These are phyloP conservation scores for Echinosphaeria canescens DNA, from an alignment of 2,329 filamentous ascomycete genomes.

Conservation along the genomic window DNA sequence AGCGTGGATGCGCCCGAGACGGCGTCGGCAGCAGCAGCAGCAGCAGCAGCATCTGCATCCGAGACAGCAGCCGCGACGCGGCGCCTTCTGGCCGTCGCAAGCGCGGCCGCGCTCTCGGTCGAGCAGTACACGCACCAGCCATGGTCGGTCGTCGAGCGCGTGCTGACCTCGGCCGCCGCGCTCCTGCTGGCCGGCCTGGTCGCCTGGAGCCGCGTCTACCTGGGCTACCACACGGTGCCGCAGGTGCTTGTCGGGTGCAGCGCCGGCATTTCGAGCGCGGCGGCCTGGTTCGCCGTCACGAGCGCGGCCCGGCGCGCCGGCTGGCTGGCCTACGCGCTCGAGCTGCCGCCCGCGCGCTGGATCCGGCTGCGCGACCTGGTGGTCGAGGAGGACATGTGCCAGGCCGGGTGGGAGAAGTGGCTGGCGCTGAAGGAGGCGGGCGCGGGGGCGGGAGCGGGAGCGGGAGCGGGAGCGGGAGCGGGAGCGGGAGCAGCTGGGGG, in stretches of 20 bases:
- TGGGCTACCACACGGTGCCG: slow-evolving; percentile 76
- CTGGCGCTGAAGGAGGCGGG: too few relatives aligned
- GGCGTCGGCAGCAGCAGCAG: too few relatives aligned
- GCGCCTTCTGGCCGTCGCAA: too few relatives aligned
- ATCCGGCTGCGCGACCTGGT: slow-evolving; percentile 67
- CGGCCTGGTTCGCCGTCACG: slow-evolving; percentile 62
- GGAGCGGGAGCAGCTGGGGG: too few relatives aligned
- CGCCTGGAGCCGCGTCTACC: slow-evolving; percentile 66
- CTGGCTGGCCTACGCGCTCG: slow-evolving; percentile 50
- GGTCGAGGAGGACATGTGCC: slow-evolving; percentile 68
- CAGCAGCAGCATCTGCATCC: too few relatives aligned
- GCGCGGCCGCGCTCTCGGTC: slow-evolving; percentile 1
- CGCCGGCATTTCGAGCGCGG: slow-evolving; percentile 49
- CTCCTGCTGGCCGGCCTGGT: slow-evolving; percentile 43
- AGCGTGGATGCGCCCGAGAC: background rate
- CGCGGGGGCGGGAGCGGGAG: too few relatives aligned
- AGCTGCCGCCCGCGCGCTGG: slow-evolving; percentile 38
- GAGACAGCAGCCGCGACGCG: too few relatives aligned
- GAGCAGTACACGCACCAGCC: slow-evolving; percentile 22
- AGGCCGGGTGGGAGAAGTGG: slow-evolving; percentile 92
- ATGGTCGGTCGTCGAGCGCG: slow-evolving; percentile 38
- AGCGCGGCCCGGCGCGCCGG: slow-evolving; percentile 43
- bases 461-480: too few relatives aligned
- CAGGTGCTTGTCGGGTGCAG: slow-evolving; percentile 68
- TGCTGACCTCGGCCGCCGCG: slow-evolving; percentile 28